A percentile compares a stretch with the other conserved stretches of the same genome.
These are phyloP conservation scores for Coemansia asiatica DNA, from an alignment of 192 early-diverging fungal species.

Conservation along the genomic window DNA sequence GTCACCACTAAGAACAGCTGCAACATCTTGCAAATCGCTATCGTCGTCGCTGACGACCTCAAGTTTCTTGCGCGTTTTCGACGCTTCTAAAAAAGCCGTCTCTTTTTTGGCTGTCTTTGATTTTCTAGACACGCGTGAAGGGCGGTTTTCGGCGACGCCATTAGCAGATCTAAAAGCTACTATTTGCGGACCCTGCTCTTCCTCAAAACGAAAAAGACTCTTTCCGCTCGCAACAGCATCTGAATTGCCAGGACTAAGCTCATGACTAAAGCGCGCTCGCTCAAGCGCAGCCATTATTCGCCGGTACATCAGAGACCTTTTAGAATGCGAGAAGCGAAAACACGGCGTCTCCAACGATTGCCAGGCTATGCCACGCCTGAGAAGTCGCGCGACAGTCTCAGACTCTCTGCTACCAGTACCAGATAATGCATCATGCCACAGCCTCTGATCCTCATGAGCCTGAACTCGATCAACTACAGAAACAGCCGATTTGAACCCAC, in stretches of 20 bases:
- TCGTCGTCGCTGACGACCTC: conserved; percentile 5
- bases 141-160: background rate
- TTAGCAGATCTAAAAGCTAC: background rate
- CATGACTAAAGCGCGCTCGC: conserved; percentile 29
- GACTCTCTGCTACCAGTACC: background rate
- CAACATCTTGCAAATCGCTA: conserved; percentile 16
- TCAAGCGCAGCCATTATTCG: conserved; percentile 42
- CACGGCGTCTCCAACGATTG: conserved; percentile 35
- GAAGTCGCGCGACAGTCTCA: conserved; percentile 19
- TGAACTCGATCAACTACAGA: background rate
- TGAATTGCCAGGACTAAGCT: background rate
- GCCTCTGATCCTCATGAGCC: background rate
- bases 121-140: background rate
- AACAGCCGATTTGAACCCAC: background rate
- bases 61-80: background rate
- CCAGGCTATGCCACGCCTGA: conserved; percentile 37
- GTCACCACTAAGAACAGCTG: background rate
- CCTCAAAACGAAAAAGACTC: conserved; percentile 22
- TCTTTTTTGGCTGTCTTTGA: background rate
- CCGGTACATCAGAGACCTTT: conserved; percentile 27
- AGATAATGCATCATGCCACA: no score
- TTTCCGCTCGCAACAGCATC: background rate
- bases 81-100: background rate
- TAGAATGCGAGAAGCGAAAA: conserved; percentile 22
- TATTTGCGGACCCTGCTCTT: background rate